Base-by-base conservation (phyloP, 1,284 basidiomycete genomes). In the Malassezia equina region DNA sequence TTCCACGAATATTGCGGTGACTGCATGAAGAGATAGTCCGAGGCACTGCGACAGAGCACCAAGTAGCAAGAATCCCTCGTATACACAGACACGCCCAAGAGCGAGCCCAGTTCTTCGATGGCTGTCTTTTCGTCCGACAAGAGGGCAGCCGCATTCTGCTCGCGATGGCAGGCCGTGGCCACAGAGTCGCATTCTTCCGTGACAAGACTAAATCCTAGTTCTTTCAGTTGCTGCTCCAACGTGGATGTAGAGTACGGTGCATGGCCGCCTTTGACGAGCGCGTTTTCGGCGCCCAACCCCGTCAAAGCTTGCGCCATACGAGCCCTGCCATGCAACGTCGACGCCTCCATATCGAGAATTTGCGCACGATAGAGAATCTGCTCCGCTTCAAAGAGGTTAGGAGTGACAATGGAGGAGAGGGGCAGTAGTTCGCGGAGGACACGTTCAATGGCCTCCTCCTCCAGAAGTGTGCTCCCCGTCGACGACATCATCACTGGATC, bases 241-340 rank as follows among this genome's bases (percentile, higher is more conserved):
- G 60, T 52, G 0, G 31, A 39, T 29, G 41, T 47, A 2, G 17
- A 42, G 13, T 67, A 47, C n/a, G 58, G 43, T 4, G 87, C 68
- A 69, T 95, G 91, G 0, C 91, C 91, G 7, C 91, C 91, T 71
- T 95, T 96, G 58, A 95, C 76, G 2, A 95, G 79, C 0, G 89
- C 84, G 0, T 83, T 82, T 4, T 77, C 71, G 0, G 81, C 75
- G 0, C 83, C 84, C 2, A 81, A 71, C 0, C 56, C 41, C 0
- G 80, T 75, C 1, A 93, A 77, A 40, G 76, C 73, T 44, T 76
- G 73, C 0, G 84, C 84, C 0, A 84, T 83, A 1, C 60, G 40
- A 57, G 69, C 49, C 52, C 64, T 61, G 33, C 55, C 50, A 21
- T n/a, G 23, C 7, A 53, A n/a, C 5, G 25, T 42, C 8, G 6